Evolutionary conservation across 2,329 filamentous ascomycete genomes (phyloP), one percentile per base, ranked within the genome.

Genomic region (Talaromyces sp.): DNA sequence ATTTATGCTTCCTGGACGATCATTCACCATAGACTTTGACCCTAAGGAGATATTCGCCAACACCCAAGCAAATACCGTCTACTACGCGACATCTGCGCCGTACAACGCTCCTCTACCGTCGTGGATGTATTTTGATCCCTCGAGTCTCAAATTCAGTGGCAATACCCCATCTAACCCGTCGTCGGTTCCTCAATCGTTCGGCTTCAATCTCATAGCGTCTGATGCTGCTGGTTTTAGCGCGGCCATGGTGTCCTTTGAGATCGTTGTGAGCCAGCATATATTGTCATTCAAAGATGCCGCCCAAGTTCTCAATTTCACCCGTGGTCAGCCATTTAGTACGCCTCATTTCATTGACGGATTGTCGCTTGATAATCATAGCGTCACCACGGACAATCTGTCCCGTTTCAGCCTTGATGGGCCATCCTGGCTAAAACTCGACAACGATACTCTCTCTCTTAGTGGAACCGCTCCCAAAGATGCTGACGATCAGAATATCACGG

Each of bases 151-250:
- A 0, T 96, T 96, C 70, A 86, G 85, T 0, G 93, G 93, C 27
- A 85, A 79, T 39, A 90, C 89, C 1, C 92, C 92, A 0, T 79
- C 87, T 0, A 87, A 86, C 33, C 80, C 89, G 10, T 78, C 87
- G 41, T 85, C 89, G 37, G 87, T 87, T 8, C 89, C 92, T 3
- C 89, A 96, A 72, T 84, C 81, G 0, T 95, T 93, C 71, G 84
- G 84, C 22, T 84, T 97, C 65, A 83, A 87, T 66, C 80, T 96
- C 7, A 86, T 95, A 60, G 92, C 91, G 0, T 94, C 90, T 0
- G 90, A 96, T 73, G 85, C 92, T 19, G 80, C 86, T n/a, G 92
- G 91, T 1, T 97, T 93, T 73, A 86, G 90, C 5, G 89, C 87
- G 1, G 83, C 85, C 10, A 84, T 85, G 1, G 73, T 90, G 61